Conservation (phyloP, 305 asterid species). For the Nicotiana rustica region DNA sequence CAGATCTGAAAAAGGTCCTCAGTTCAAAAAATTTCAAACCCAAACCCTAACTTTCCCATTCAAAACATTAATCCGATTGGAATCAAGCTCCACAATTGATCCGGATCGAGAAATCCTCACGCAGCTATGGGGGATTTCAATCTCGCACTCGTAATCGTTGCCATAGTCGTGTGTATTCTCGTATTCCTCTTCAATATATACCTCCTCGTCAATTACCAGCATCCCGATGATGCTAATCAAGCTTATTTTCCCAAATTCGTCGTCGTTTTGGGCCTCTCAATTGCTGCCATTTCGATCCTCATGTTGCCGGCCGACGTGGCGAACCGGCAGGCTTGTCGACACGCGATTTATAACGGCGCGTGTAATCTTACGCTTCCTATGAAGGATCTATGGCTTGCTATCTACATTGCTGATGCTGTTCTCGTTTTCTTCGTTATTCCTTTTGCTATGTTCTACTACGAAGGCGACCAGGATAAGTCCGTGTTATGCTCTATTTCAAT, state of each 20-base stretch:
- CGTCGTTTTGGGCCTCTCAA: constrained; percentile 91
- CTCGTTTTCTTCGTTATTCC: constrained; percentile 95
- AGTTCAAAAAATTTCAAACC: background rate
- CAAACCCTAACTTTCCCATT: constrained; percentile 22
- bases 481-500: constrained; percentile 31
- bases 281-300: constrained; percentile 92
- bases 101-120: constrained; percentile 45
- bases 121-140: constrained; percentile 93
- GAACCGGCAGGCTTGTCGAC: constrained; percentile 93
- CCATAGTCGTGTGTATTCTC: constrained; percentile 80
- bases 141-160: constrained; percentile 85
- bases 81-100: constrained; percentile 31
- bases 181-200: constrained; percentile 87
- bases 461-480: constrained; percentile 97
- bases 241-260: constrained; percentile 98
- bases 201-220: constrained; percentile 92
- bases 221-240: constrained; percentile 93
- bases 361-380: constrained; percentile 94
- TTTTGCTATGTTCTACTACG: constrained; percentile 96
- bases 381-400: constrained; percentile 96
- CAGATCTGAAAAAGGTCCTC: constrained; percentile 19
- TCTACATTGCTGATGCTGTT: constrained; percentile 83
- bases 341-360: constrained; percentile 92
- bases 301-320: constrained; percentile 99
- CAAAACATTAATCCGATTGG: constrained; percentile 35